These are phyloP conservation scores for Suillus weaverae DNA, from an alignment of 768 basidiomycete species.

Conservation along the genomic window DNA sequence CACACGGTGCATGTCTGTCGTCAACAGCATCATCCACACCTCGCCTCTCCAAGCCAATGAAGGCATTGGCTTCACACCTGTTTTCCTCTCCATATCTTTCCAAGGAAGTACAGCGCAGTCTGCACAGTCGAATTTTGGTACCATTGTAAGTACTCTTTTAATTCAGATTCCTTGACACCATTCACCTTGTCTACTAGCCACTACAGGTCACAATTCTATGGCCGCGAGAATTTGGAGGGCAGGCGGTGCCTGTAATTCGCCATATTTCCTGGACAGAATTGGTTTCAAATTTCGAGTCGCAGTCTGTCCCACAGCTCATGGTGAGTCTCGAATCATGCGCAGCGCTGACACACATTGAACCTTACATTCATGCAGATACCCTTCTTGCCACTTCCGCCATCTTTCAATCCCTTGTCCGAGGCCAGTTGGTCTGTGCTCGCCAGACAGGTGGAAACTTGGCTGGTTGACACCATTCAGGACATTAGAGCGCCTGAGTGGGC, in stretches of 20 bases:
- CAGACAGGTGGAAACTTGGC: background rate
- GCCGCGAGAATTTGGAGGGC: background rate
- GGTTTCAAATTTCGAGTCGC: background rate
- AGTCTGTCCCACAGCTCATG: background rate
- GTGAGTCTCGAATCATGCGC: background rate
- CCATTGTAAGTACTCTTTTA: background rate
- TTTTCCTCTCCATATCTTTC: background rate
- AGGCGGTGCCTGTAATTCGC: background rate
- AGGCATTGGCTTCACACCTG: background rate
- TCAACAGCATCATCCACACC: background rate
- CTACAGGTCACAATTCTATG: background rate
- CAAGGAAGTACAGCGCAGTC: background rate
- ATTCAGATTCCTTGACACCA: background rate
- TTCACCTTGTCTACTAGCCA: background rate
- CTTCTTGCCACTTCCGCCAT: background rate
- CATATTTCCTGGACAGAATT: background rate
- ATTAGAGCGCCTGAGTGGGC: conserved; percentile 29
- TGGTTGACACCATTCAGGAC: conserved; percentile 70
- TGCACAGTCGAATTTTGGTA: background rate
- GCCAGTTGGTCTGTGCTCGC: background rate
- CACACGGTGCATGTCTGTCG: background rate
- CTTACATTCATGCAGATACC: background rate
- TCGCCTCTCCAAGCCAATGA: background rate
- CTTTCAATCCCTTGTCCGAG: background rate
- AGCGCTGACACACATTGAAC: background rate